phyloP scores from a whole-genome alignment of 495 filamentous ascomycete genomes.

The Aspergillus steynii region DNA sequence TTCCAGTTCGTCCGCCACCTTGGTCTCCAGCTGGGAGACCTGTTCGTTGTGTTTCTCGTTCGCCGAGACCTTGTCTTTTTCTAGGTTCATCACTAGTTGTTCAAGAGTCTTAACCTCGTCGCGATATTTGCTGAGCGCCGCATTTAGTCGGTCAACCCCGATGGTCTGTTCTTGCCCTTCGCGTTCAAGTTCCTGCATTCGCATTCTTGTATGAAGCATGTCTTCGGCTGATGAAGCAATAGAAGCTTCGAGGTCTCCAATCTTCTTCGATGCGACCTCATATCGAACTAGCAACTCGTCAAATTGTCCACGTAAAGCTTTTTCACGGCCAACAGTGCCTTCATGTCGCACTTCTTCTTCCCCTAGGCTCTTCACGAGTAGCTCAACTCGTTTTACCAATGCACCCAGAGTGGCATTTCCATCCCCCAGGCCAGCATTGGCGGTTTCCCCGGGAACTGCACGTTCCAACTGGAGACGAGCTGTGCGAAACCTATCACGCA shows the following conservation, averaged over 20 bases:
- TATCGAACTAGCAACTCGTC: constrained; percentile 39
- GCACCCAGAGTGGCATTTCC: constrained; percentile 41
- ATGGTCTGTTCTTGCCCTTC: constrained; percentile 58
- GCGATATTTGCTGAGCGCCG: constrained; percentile 62
- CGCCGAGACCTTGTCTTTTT: constrained; percentile 49
- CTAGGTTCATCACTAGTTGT: constrained; percentile 57
- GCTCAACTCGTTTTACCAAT: constrained; percentile 36
- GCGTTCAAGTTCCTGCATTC: constrained; percentile 49
- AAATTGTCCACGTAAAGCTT: constrained; percentile 44
- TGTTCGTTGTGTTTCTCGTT: constrained; percentile 32
- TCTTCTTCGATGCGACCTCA: constrained; percentile 43
- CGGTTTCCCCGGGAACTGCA: constrained; percentile 62
- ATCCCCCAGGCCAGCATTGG: constrained; percentile 41
- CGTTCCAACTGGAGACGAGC: constrained; percentile 69
- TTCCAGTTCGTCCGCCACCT: constrained; percentile 36
- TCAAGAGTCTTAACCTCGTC: constrained; percentile 65
- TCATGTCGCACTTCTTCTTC: constrained; percentile 32
- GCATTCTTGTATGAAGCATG: constrained; percentile 45
- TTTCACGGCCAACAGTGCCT: constrained; percentile 36
- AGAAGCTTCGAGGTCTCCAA: constrained; percentile 50
- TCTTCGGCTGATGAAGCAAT: constrained; percentile 58
- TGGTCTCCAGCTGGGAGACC: constrained; percentile 42
- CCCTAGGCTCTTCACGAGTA: constrained; percentile 37
- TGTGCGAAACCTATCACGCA: constrained; percentile 57
- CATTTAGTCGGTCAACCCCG: constrained; percentile 59